Base-by-base conservation (phyloP, 768 basidiomycete genomes). In the Suillus brevipes region DNA sequence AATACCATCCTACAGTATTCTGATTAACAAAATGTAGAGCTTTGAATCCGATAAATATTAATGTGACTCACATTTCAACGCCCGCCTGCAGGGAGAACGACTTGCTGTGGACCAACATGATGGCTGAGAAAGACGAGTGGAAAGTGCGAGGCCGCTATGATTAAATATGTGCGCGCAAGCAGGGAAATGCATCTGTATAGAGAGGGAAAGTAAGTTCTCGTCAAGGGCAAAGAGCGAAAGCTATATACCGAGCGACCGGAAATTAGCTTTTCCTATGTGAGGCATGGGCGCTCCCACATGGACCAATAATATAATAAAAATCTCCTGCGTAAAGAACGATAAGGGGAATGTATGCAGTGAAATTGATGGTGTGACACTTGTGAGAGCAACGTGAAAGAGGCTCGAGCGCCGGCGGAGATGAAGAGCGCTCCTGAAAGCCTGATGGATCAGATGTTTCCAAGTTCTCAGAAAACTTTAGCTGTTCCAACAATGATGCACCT, bases 201-300 rank as follows among this genome's bases (percentile, higher is more conserved):
- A 58, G 25, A 42, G 58, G 40, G 20, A 42, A 20, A 25, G 58
- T 31, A 12, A 42, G 25, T 59, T 42, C 40, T 31, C 42, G 62
- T 16, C 25, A 61, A 58, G 45, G 53, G 60, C 50, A 58, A 65
- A 53, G 23, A 42, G 52, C 16, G 45, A 60, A 18, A 16, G 38
- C 68, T 75, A 76, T 66, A 75, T 75, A 73, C 74, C 74, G 76
- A 69, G 47, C 56, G 60, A 68, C 58, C 74, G 76, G 74, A 62
- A 73, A 77, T 77, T 71, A 67, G 53, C n/a, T 40, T 62, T 57
- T 58, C 60, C 43, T 56, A 62, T 59, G 23, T 25, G 53, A 47
- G 47, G 36, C 42, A 52, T 28, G 40, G 25, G 65, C 60, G 73
- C 64, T 50, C 56, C 25, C n/a, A 59, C 14, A 61, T 38, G 55